Percentiles rank a stretch among this genome's conserved stretches.
Conservation (phyloP, 805 yeast genomes). For the Wickerhamomyces silvicola region DNA sequence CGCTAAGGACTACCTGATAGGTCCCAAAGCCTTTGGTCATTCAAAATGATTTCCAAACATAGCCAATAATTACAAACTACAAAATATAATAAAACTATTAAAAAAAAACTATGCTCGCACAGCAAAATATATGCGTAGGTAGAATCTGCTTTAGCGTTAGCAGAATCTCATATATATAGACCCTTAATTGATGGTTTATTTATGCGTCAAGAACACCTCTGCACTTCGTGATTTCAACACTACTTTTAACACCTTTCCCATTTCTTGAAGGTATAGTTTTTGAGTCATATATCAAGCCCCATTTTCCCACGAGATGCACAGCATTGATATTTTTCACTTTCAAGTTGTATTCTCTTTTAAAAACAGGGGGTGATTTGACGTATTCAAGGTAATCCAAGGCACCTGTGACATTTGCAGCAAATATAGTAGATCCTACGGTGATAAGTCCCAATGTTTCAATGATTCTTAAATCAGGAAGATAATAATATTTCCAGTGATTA, state of each 20-base stretch:
- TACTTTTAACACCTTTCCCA: conserved; percentile 4
- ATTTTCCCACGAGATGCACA: conserved; percentile 27
- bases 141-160: conserved; percentile 2
- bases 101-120: too few relatives aligned
- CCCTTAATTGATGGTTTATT: neutral
- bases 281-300: conserved; percentile 36
- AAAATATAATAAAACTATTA: too few relatives aligned
- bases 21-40: too few relatives aligned
- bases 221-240: conserved; percentile 15
- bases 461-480: conserved; percentile 36
- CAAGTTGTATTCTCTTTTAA: conserved; percentile 26
- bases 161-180: neutral
- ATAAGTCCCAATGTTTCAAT: conserved; percentile 34
- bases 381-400: conserved; percentile 34
- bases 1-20: too few relatives aligned
- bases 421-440: conserved; percentile 32
- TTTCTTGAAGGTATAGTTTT: conserved; percentile 15
- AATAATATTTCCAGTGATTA: conserved; percentile 33
- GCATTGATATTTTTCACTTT: conserved; percentile 24
- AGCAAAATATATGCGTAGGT: too few relatives aligned
- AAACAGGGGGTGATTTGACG: conserved; percentile 31
- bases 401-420: conserved; percentile 38
- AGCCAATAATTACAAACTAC: too few relatives aligned
- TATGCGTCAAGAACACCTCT: conserved; percentile 11
- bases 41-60: too few relatives aligned